Conservation (phyloP, 352 stramenopile genomes). For the Pythium sukuiense region DNA sequence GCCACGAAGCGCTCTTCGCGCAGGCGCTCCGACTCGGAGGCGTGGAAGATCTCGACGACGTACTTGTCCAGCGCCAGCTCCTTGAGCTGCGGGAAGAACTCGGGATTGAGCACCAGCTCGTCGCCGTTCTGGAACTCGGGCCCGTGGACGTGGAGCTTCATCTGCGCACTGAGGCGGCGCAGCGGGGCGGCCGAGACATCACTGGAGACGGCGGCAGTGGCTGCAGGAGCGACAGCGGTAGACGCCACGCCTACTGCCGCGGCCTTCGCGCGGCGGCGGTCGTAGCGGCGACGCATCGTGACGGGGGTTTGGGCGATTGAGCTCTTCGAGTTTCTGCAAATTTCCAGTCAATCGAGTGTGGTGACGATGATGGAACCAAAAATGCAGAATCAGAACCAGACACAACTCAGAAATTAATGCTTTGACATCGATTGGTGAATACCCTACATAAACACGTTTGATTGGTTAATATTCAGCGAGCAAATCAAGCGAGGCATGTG, state of each 20-base stretch:
- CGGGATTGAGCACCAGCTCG: slow-evolving; percentile 80
- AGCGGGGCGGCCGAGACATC: slow-evolving; percentile 5
- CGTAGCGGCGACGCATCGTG: slow-evolving; percentile 27
- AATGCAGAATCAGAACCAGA: slow-evolving; percentile 3
- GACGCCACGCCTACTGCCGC: slow-evolving; percentile 1
- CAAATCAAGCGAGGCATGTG: not conserved
- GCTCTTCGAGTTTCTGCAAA: not conserved
- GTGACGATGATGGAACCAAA: not conserved
- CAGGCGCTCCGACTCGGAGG: slow-evolving; percentile 31
- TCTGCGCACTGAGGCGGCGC: slow-evolving; percentile 23
- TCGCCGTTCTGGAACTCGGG: slow-evolving; percentile 83
- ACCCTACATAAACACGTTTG: not conserved
- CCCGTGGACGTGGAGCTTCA: slow-evolving; percentile 82
- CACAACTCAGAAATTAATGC: not conserved
- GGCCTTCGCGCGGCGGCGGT: slow-evolving; percentile 23
- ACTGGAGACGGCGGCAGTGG: not conserved
- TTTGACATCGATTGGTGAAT: not conserved
- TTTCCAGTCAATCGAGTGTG: not conserved
- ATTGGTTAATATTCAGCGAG: no score
- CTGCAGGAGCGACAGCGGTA: not conserved
- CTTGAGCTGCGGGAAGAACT: slow-evolving; percentile 75
- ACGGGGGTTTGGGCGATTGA: not conserved
- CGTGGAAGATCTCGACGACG: slow-evolving; percentile 82
- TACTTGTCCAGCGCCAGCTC: slow-evolving; percentile 71
- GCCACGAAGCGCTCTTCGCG: slow-evolving; percentile 31